A percentile compares a stretch with the other conserved stretches of the same genome.
phyloP scores from a whole-genome alignment of 129 eudicot species.

The Scalesia atractyloides region DNA sequence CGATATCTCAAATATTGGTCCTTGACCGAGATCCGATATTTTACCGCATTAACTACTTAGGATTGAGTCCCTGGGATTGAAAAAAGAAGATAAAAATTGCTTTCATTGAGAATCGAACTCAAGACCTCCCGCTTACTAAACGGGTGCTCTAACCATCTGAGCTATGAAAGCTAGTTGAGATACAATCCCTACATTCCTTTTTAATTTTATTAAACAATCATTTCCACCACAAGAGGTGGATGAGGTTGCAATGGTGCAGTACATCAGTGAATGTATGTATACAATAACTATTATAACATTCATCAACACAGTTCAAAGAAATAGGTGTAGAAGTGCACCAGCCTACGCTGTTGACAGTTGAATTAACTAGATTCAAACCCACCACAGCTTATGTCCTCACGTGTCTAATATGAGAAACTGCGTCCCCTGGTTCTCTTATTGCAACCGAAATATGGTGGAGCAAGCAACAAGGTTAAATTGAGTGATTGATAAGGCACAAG shows the following conservation, averaged over 20 bases:
- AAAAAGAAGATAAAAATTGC: slow-evolving; percentile 10
- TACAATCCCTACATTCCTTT: too few species aligned
- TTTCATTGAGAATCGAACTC: slow-evolving; percentile 94
- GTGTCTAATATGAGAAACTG: slow-evolving; percentile 62
- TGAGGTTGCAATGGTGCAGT: neutral
- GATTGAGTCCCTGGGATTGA: too few species aligned
- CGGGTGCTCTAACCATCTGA: slow-evolving; percentile 62
- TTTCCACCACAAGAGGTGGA: slow-evolving; percentile 7
- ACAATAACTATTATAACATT: slow-evolving; percentile 15
- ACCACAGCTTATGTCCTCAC: slow-evolving; percentile 66
- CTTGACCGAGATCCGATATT: too few species aligned
- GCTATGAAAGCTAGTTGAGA: slow-evolving; percentile 44
- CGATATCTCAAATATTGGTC: too few species aligned
- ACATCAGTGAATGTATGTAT: slow-evolving; percentile 1
- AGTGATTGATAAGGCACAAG: slow-evolving; percentile 61
- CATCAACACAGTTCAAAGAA: slow-evolving; percentile 5
- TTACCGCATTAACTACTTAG: too few species aligned
- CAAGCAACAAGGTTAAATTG: slow-evolving; percentile 80
- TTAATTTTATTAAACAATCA: slow-evolving; percentile 2
- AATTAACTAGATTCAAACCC: slow-evolving; percentile 65
- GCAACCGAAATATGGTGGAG: slow-evolving; percentile 69
- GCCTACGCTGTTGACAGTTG: neutral
- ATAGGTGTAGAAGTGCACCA: neutral
- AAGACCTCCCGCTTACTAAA: slow-evolving; percentile 99
- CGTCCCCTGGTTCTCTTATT: slow-evolving; percentile 42